These are phyloP conservation scores for Alternaria brassicae DNA, from an alignment of 2,329 filamentous ascomycete genomes.

Conservation along the genomic window DNA sequence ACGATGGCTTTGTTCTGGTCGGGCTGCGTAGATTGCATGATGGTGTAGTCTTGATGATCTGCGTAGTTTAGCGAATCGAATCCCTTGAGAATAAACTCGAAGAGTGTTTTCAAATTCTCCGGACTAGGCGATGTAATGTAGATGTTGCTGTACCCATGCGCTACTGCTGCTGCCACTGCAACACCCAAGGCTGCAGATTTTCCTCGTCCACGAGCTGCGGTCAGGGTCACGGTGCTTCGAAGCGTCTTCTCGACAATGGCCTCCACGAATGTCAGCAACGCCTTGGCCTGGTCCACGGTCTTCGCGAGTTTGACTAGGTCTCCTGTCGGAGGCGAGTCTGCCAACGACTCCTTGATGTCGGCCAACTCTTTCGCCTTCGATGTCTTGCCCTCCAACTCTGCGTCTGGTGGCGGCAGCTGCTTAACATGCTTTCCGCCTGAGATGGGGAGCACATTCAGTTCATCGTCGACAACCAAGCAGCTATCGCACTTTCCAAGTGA, in stretches of 20 bases:
- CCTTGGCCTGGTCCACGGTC: constrained; percentile 95
- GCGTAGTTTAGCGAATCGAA: constrained; percentile 94
- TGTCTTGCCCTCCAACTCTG: constrained; percentile 74
- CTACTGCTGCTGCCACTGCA: constrained; percentile 90
- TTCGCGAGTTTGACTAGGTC: constrained; percentile 83
- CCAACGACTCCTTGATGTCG: constrained; percentile 83
- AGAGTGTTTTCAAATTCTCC: constrained; percentile 97
- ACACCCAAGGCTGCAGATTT: constrained; percentile 97
- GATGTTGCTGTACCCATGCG: constrained; percentile 98
- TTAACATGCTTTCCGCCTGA: constrained; percentile 93
- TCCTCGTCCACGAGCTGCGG: constrained; percentile 90
- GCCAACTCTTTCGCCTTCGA: constrained; percentile 78
- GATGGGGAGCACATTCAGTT: constrained; percentile 95
- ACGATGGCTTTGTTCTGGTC: constrained; percentile 99
- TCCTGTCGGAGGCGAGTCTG: constrained; percentile 85
- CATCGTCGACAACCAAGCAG: constrained; percentile 95
- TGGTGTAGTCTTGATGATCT: constrained; percentile 96
- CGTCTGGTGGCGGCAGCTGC: constrained; percentile 76
- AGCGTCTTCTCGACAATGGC: constrained; percentile 96
- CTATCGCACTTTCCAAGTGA: constrained; percentile 94
- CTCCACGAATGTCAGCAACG: constrained; percentile 94
- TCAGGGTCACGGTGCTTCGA: constrained; percentile 90
- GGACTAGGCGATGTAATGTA: constrained; percentile 98
- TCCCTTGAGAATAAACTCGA: constrained; percentile 98
- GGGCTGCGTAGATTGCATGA: constrained; percentile 96